Evolutionary conservation across 2,329 filamentous ascomycete genomes (phyloP), one percentile per base, ranked within the genome.

Genomic region (Penicillium sclerotigenum): DNA sequence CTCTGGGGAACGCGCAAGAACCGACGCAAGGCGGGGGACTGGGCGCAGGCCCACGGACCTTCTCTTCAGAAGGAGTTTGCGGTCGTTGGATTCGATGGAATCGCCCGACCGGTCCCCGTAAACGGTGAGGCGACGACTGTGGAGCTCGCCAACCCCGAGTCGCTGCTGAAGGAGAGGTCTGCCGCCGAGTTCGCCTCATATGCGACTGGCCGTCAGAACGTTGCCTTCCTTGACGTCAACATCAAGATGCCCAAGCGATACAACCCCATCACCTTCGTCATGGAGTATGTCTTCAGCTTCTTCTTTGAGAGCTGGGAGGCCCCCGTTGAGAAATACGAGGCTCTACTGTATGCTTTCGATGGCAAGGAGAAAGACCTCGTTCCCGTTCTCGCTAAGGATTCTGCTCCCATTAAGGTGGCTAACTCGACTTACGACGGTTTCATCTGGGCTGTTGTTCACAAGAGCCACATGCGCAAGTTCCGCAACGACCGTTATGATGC

Each of bases 361-460:
- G 94, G 94, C 67, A 90, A 88, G 75, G 94, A 99, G 80, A 83
- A 83, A 63, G 81, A 88, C 58, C 85, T 91, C 28, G 87, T 95
- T 0, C 90, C 88, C 8, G 77, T 81, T 18, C 68, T 81, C 6
- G 85, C 84, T 38, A 80, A 83, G 66, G 78, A 75, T 87, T 85
- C 82, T 86, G 86, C 79, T 76, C 78, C 56, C 24, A 41, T 74
- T 36, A 76, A 76, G 71, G 76, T 68, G 63, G 77, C 68, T 58
- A 85, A 81, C 73, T 87, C 84, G 56, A 77, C 77, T 37, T 97
- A 88, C 68, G 94, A 97, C 72, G 87, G 87, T 42, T 99, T 97
- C 68, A 93, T 99, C 62, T 97, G 89, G 84, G 93, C 91, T 47
- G 76, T 99, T 64, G 92, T 97, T 60, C 91, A 97, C 83, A 99